Percentiles rank a stretch among this genome's conserved stretches.
Conservation (phyloP, 768 basidiomycete species). For the Thelephora ganbajun region DNA sequence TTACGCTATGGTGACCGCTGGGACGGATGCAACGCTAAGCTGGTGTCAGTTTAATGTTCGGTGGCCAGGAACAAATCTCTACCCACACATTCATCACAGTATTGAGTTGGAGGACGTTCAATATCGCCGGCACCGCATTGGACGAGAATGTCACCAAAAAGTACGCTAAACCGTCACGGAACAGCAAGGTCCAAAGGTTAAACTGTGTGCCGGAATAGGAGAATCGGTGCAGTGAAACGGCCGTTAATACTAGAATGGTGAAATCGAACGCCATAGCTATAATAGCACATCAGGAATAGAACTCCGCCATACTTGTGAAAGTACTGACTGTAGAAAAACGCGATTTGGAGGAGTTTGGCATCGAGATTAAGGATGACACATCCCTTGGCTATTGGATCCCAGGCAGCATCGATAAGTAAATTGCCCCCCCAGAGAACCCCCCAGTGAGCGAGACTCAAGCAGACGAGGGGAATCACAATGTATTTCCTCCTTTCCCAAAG, state of each 20-base stretch:
- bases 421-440: conserved; percentile 53
- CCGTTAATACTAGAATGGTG: conserved; percentile 40
- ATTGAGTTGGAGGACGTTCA: conserved; percentile 47
- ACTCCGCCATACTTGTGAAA: not conserved
- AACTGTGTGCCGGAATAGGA: conserved; percentile 36
- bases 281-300: conserved; percentile 2
- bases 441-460: conserved; percentile 52
- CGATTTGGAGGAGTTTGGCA: conserved; percentile 42
- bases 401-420: conserved; percentile 47
- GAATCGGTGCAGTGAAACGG: conserved; percentile 32
- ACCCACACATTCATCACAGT: conserved; percentile 51
- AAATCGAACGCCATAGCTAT: conserved; percentile 62
- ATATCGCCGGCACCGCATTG: conserved; percentile 56
- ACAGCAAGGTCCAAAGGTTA: conserved; percentile 54
- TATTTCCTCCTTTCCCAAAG: conserved; percentile 49
- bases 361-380: conserved; percentile 43
- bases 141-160: conserved; percentile 52
- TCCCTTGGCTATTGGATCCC: conserved; percentile 23
- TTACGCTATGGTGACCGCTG: conserved; percentile 1
- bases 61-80: not conserved
- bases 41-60: conserved; percentile 1
- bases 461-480: conserved; percentile 35
- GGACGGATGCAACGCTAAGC: conserved; percentile 35
- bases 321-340: conserved; percentile 54
- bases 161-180: conserved; percentile 61